Evolutionary conservation across 192 early-diverging fungal genomes (phyloP), one percentile per base, ranked within the genome.

Genomic region (Backusella morwellensis): DNA sequence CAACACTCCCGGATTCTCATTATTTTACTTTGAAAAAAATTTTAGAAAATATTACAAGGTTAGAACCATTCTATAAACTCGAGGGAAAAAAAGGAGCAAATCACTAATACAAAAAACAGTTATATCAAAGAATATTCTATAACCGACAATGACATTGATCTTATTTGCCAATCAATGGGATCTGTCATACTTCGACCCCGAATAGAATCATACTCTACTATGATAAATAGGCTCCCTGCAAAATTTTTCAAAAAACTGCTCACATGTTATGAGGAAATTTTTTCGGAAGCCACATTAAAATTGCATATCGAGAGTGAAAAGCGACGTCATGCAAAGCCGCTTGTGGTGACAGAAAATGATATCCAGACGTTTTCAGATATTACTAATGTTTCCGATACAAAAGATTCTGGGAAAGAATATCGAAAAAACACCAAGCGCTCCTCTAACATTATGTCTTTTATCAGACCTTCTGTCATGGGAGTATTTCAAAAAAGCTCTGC

Each of bases 11-110:
- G 9, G 77, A 77, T 1, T 80, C 83, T 8, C 82, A 86, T 73
- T 88, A 86, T 59, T 71, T 80, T 52, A 86, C 85, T 54, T 77
- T 90, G 23, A 74, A 88, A 38, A 73, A 79, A 35, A 81, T 90
- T 34, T 42, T 79, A 63, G 68, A 75, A 6, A 69, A 81, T 38
- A 68, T 86, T 8, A 14, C 68, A 72, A 71, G 73, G 78, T 84
- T 75, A 75, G 21, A 23, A 21, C 6, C n/a, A 9, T 1, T 8
- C 8, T 23, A 56, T 21, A 26, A 9, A 50, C 6, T n/a, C 4
- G 19, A 38, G 32, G 32, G 6, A 21, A 50, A 26, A 36, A 42
- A 72, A 14, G 19, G 21, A 5, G 3, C 8, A n/a, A n/a, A 7
- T 3, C 23, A 6, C 54, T 56, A 9, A 56, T 56, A 21, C n/a